Conservation (phyloP, 257 asterid genomes). For the Parsonsia alboflavescens region DNA sequence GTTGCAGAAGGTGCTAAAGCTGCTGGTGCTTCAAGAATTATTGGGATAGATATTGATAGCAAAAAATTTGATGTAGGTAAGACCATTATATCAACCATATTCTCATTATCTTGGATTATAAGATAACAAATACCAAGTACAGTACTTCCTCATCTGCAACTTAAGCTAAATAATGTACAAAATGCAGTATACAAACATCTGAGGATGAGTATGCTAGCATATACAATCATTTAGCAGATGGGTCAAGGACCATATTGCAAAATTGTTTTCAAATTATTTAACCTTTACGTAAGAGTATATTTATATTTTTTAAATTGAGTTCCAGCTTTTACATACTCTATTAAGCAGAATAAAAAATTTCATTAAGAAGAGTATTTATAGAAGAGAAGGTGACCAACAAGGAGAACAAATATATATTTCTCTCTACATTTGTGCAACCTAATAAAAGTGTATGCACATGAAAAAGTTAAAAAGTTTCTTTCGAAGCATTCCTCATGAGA, state of each 20-base stretch:
- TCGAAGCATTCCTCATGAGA: neutral
- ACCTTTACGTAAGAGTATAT: neutral
- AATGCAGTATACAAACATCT: neutral
- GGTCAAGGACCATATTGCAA: neutral
- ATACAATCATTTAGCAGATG: neutral
- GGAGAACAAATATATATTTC: neutral
- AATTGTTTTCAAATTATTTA: neutral
- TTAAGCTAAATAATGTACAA: neutral
- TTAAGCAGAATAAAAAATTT: neutral
- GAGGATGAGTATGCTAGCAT: neutral
- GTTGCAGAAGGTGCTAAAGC: conserved; percentile 99
- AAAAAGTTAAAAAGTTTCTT: neutral
- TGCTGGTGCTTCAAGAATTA: conserved; percentile 95
- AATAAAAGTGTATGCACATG: neutral
- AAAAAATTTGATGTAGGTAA: conserved; percentile 78
- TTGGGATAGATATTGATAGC: conserved; percentile 88
- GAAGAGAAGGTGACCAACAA: neutral
- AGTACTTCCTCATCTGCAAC: neutral
- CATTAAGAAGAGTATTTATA: neutral
- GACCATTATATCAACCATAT: conserved; percentile 4
- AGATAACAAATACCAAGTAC: neutral
- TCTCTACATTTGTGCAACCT: neutral
- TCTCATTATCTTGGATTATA: neutral
- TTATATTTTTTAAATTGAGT: neutral
- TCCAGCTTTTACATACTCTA: neutral